Base-by-base conservation (phyloP, 2,329 filamentous ascomycete species). In the Thielaviopsis ethacetica region DNA sequence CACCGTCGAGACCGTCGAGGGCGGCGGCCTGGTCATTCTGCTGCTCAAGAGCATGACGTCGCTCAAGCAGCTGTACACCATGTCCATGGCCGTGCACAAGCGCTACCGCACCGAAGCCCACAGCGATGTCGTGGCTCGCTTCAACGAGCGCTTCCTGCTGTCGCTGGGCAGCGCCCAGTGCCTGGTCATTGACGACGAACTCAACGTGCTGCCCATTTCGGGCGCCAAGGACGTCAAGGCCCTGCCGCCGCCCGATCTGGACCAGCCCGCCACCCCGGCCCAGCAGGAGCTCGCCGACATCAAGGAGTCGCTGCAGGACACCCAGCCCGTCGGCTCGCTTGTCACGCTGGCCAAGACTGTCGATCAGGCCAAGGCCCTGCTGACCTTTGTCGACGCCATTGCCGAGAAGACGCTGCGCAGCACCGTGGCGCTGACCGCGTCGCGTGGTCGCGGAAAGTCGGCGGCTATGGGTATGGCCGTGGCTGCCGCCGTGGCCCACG, bases 51-150 rank as follows among this genome's bases (percentile, higher is more conserved):
- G 91, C 62, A 96, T 98, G 89, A 93, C 78, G 71, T 96, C 90
- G 70, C 75, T 98, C 75, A 95, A 95, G 73, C 93, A 98, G 74
- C 81, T 98, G 1, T 98, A 97, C 73, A 95, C 89, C 53, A 71
- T 98, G 68, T 91, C 88, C 30, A 98, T 98, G 94, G 94, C 98
- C 67, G 87, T 97, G 55, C 94, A 98, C 73, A 90, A 91, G 58
- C 81, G 93, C 69, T 98, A 97, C 75, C 82, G 93, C 61, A 98
- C 93, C 21, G 94, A 98, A 72, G 93, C 93, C 1, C 90, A 98
- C 69, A 84, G 86, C 64, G 93, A 98, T 71, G 91, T 98, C 47
- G 86, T 91, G 47, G 91, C 93, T 54, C 81, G 93, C 62, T 98
- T 98, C 78, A 98, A 98, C 73, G 93, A 98, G 75, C 84, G 93